These are phyloP conservation scores for Phytophthora sp. DNA, from an alignment of 352 stramenopile species.

Conservation along the genomic window DNA sequence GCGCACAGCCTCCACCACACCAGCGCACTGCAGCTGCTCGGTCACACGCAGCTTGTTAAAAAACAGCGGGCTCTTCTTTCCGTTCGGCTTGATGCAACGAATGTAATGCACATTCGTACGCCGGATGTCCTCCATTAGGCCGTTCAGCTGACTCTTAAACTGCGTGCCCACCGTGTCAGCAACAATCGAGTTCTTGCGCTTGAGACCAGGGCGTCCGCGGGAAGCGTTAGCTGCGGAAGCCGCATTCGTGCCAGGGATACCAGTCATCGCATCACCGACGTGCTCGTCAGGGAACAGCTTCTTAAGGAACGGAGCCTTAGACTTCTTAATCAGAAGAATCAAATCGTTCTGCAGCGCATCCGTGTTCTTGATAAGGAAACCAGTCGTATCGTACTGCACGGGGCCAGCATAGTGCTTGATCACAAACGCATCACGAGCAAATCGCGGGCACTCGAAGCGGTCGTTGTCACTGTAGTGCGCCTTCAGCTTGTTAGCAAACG, in stretches of 20 bases:
- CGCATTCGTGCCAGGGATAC: constrained; percentile 37
- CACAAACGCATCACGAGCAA: constrained; percentile 91
- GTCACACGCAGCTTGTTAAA: constrained; percentile 94
- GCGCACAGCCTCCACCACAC: constrained; percentile 98
- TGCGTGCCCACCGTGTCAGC: constrained; percentile 87
- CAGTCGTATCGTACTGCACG: constrained; percentile 94
- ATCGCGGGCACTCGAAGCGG: constrained; percentile 84
- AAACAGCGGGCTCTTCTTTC: constrained; percentile 89
- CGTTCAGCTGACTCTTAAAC: constrained; percentile 94
- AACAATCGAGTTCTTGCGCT: constrained; percentile 85
- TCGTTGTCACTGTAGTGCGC: constrained; percentile 90
- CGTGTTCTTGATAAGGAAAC: constrained; percentile 98
- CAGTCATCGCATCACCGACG: constrained; percentile 50
- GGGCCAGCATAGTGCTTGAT: constrained; percentile 96
- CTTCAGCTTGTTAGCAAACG: constrained; percentile 90
- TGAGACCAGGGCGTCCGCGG: constrained; percentile 45
- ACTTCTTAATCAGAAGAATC: constrained; percentile 80
- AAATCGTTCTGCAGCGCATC: constrained; percentile 95
- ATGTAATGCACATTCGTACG: constrained; percentile 98
- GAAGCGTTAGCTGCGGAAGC: constrained; percentile 17
- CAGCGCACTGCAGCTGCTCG: constrained; percentile 97
- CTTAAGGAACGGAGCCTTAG: constrained; percentile 72
- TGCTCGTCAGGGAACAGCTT: constrained; percentile 81
- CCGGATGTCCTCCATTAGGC: constrained; percentile 95
- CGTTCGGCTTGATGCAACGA: constrained; percentile 99